Base-by-base conservation (phyloP, 352 stramenopile species). In the Globisporangium nodosum region DNA sequence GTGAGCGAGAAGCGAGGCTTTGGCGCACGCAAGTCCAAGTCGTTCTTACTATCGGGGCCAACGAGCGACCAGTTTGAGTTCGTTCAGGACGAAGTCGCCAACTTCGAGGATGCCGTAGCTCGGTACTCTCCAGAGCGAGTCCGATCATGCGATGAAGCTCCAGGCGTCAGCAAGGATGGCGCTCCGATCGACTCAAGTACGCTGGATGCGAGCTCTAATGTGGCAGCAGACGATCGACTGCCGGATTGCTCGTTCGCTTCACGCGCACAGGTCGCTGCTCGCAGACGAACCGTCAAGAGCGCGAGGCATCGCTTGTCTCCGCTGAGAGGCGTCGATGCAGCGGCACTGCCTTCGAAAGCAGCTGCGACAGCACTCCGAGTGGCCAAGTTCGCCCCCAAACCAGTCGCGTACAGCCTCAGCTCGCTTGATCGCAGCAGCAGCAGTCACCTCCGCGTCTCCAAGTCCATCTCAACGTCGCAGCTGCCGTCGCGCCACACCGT, bases 371-470 rank as follows among this genome's bases (percentile, higher is more conserved):
- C 53, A 13, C 60, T 66, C 33, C 60, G 54, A 5, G 49, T 62
- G 13, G 60, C 60, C 3, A 52, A 66, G 42, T 54, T 61, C 8
- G 35, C 42, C 18, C 60, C 60, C n/a, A 61, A 55, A n/a, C 54
- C 60, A 0, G 40, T 66, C 16, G 60, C 60, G 0, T 66, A 66
- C 55, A 66, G 60, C n/a, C 54, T 66, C 35, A 66, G 60, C 21
- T 30, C 49, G 1, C 31, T 66, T 20, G 52, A 60, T 21, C 59
- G 24, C n/a, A 39, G 13, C 31, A 49, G 12, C 15, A 30, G 18
- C 31, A 47, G 15, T 15, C 52, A 64, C 35, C 46, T 54, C 8
- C 46, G 27, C 30, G 16, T 42, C 20, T 50, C 33, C 40, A 57
- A 57, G 45, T 52, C 50, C 5, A 54, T 42, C 33, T 30, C 31